Evolutionary conservation across 2,329 filamentous ascomycete genomes (phyloP).

Genomic region (Nigrospora osmanthi): DNA sequence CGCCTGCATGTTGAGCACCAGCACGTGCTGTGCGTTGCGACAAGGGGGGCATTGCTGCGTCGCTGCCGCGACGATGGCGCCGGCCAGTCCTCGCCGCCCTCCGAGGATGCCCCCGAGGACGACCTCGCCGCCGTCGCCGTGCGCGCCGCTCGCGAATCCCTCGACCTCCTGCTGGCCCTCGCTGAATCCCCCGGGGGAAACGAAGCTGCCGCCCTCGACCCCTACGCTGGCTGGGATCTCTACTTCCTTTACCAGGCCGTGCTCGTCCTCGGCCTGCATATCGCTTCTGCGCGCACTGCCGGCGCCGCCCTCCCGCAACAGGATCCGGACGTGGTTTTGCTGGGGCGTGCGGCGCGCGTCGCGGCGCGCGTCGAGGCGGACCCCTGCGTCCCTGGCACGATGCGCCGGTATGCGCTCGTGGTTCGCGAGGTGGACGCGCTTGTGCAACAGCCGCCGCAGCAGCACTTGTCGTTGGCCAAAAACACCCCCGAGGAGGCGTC

Average conservation of each 20-base stretch:
- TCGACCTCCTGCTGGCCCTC: conserved; percentile 24
- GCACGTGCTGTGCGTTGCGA: conserved; percentile 28
- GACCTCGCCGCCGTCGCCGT: conserved; percentile 26
- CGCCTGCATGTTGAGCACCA: conserved; percentile 30
- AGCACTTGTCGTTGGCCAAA: too few species aligned
- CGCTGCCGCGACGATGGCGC: background rate
- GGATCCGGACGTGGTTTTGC: background rate
- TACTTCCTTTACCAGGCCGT: conserved; percentile 29
- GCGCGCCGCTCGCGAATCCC: conserved; percentile 24
- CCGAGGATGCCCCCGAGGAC: conserved; percentile 17
- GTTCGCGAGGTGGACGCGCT: background rate
- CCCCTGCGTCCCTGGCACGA: background rate
- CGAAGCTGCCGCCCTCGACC: conserved; percentile 22
- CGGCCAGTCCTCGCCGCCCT: background rate
- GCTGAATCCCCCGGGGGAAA: conserved; percentile 7
- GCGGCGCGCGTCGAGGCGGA: background rate
- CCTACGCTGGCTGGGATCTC: conserved; percentile 30
- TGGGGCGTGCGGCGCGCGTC: background rate
- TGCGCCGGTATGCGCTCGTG: background rate
- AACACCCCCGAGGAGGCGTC: too few species aligned
- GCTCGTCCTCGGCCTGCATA: conserved; percentile 27
- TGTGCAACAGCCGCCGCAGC: background rate
- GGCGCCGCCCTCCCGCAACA: background rate
- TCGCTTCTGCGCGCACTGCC: conserved; percentile 13
- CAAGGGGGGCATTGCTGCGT: conserved; percentile 26